phyloP scores from a whole-genome alignment of 495 filamentous ascomycete species.

The Trypethelium eluteriae region DNA sequence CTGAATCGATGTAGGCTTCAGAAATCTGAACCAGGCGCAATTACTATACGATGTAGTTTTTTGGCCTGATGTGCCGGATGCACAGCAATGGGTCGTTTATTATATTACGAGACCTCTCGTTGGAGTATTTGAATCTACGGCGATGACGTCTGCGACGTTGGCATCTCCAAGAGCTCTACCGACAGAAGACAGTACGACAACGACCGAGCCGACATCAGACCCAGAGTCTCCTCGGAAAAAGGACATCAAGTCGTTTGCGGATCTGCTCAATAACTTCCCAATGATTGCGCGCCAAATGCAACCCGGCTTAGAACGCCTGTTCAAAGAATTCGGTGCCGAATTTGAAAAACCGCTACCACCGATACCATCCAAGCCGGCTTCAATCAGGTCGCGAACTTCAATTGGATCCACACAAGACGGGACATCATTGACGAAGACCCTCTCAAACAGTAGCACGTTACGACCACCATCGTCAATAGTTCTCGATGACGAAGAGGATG shows the following conservation, averaged over 20 bases:
- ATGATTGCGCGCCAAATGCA: conserved; percentile 98
- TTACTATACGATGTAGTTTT: conserved; percentile 79
- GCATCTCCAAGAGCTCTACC: conserved; percentile 23
- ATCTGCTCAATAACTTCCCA: conserved; percentile 84
- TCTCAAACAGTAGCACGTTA: conserved; percentile 27
- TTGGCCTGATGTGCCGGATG: conserved; percentile 73
- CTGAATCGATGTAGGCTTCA: conserved; percentile 60
- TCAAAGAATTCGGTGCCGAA: conserved; percentile 77
- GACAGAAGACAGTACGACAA: conserved; percentile 23
- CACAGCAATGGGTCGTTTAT: conserved; percentile 90
- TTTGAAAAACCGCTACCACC: conserved; percentile 78
- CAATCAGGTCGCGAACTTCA: conserved; percentile 22
- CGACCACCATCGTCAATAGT: conserved; percentile 30
- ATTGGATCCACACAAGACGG: conserved; percentile 25
- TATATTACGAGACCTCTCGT: conserved; percentile 91
- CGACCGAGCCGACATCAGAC: conserved; percentile 18
- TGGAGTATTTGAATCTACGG: conserved; percentile 66
- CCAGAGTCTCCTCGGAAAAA: conserved; percentile 57
- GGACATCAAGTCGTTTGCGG: conserved; percentile 81
- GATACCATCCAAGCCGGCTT: conserved; percentile 20
- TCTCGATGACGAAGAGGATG: conserved; percentile 77
- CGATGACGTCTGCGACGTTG: conserved; percentile 31
- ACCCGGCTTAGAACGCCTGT: conserved; percentile 78
- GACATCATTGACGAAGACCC: conserved; percentile 31
- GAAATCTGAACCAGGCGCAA: conserved; percentile 81